These are phyloP conservation scores for Hanseniaspora uvarum DNA, from an alignment of 1,139 yeast species.

Conservation along the genomic window DNA sequence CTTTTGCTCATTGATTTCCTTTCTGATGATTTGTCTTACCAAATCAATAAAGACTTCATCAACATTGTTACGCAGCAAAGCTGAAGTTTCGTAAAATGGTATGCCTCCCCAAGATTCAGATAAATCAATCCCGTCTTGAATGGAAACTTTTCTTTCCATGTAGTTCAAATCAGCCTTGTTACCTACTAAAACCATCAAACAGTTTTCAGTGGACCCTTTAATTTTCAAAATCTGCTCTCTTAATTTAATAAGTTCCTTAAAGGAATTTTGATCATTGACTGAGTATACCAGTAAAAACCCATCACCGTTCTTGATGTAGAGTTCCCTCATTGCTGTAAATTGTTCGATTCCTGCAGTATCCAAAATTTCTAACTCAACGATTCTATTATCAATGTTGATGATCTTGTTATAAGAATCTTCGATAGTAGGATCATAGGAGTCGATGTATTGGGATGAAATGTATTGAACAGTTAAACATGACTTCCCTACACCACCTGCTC, in stretches of 20 bases:
- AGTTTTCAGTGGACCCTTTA: constrained; percentile 58
- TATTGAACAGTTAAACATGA: constrained; percentile 86
- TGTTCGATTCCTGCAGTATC: constrained; percentile 99
- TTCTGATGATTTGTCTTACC: constrained; percentile 77
- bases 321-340: constrained; percentile 89
- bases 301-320: constrained; percentile 75
- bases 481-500: constrained; percentile 98
- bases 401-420: constrained; percentile 94
- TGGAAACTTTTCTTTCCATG: constrained; percentile 57
- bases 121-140: constrained; percentile 71
- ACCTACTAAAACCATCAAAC: constrained; percentile 81
- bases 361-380: constrained; percentile 80
- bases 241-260: constrained; percentile 69
- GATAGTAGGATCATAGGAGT: constrained; percentile 94
- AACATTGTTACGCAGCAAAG: constrained; percentile 80
- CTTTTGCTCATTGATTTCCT: constrained; percentile 36
- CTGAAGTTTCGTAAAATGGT: constrained; percentile 89
- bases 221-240: constrained; percentile 83
- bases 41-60: constrained; percentile 84
- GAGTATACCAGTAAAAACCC: constrained; percentile 83
- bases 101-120: constrained; percentile 81
- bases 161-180: constrained; percentile 74
- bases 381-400: constrained; percentile 82
- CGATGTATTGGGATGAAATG: constrained; percentile 84
- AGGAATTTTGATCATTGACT: constrained; percentile 76